Conservation (phyloP, 768 basidiomycete species). For the Phanerodontia chrysosporium region DNA sequence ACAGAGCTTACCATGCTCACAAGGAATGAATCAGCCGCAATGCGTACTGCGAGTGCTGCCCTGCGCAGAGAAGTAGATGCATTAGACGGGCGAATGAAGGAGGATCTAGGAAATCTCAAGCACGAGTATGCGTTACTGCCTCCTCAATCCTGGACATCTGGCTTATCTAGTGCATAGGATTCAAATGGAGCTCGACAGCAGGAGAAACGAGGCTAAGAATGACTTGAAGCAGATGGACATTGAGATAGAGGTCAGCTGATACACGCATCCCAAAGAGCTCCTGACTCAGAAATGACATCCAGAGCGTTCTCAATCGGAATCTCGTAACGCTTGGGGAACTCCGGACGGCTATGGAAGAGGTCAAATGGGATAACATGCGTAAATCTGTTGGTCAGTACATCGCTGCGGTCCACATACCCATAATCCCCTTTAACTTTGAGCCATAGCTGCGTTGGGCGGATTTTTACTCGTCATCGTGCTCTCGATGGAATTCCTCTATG, state of each 20-base stretch:
- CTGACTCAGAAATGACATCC: not conserved
- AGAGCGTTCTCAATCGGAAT: slow-evolving; percentile 76
- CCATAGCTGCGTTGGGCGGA: slow-evolving; percentile 53
- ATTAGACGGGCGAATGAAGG: slow-evolving; percentile 88
- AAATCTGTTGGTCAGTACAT: slow-evolving; percentile 64
- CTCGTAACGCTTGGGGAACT: slow-evolving; percentile 74
- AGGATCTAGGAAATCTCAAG: slow-evolving; percentile 81
- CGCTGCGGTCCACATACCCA: not conserved
- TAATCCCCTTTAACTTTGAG: not conserved
- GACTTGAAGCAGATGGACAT: slow-evolving; percentile 86
- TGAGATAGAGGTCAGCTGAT: slow-evolving; percentile 61
- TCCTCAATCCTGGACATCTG: not conserved
- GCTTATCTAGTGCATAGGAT: slow-evolving; percentile 49
- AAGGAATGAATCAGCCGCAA: slow-evolving; percentile 80
- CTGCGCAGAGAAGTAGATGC: slow-evolving; percentile 84
- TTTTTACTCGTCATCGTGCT: slow-evolving; percentile 70
- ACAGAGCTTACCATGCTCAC: slow-evolving; percentile 80
- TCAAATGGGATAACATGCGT: slow-evolving; percentile 87
- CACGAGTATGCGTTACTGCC: slow-evolving; percentile 68
- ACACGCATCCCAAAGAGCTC: not conserved
- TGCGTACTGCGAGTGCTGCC: slow-evolving; percentile 70
- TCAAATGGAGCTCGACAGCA: slow-evolving; percentile 92
- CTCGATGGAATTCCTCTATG: slow-evolving; percentile 57
- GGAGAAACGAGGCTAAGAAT: slow-evolving; percentile 85
- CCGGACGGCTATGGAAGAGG: slow-evolving; percentile 77